Base-by-base conservation (phyloP, 202 grass and related monocot species). In the Schoenoplectus tabernaemontani region DNA sequence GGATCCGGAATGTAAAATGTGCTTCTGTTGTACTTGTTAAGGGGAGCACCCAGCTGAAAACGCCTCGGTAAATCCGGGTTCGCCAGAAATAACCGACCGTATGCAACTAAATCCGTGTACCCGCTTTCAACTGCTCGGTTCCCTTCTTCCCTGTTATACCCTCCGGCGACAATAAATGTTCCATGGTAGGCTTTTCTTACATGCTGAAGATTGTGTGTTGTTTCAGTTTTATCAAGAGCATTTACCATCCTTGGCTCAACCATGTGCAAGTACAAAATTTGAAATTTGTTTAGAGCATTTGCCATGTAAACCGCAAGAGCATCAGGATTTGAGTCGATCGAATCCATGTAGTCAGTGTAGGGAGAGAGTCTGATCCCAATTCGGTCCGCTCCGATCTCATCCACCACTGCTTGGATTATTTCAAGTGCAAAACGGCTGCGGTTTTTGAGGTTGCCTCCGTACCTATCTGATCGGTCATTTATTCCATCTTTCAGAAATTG, bases 401-500 rank as follows among this genome's bases (percentile, higher is more conserved):
- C 83, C 50, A 60, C 68, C 56, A 92, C 80, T 12, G 93, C 84
- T 85, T 92, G 43, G 17, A 88, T 82, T 47, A 96, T 70, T 88
- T 92, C 93, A 24, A 96, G 61, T 1, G 88, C 87, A 87, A 92
- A 96, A 16, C 80, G 82, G 59, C 93, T 92, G 38, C 87, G 90
- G n/a, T 96, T 92, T 36, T 88, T 89, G 23, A 92, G 59, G 77
- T 77, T 92, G 19, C 93, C 90, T 60, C 93, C 87, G 71, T 96
- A 92, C 59, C 83, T 58, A 81, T 96, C 93, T 0, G 86, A 85
- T 20, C 87, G 87, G 54, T 92, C 93, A 79, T 96, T 89, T 64
- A 90, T 84, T 85, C 79, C 75, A 71, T 90, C 93, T 67, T 92
- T 92, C 39, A 96, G 68, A 84, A 96, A 96, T 39, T 96, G 93